Base-by-base conservation (phyloP, 257 asterid genomes). In the Scutellaria barbata region DNA sequence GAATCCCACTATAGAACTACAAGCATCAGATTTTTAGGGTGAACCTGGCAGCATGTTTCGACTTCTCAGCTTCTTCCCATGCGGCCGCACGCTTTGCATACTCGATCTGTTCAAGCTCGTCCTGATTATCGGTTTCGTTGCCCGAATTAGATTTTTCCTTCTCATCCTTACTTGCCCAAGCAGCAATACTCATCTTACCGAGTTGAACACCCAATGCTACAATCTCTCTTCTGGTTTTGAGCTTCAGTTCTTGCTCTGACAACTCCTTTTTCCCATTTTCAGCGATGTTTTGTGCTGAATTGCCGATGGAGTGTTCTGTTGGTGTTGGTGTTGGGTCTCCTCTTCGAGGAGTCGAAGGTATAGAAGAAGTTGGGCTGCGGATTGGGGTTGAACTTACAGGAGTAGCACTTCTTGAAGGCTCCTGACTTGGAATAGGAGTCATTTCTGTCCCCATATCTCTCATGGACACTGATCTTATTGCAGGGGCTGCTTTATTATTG, bases 361-460 rank as follows among this genome's bases (percentile, higher is more conserved):
- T 64, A 8, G 99, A 95, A 16, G 97, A 88, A 54, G 85, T 85
- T 16, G 99, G 99, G 79, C 97, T 94, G 37, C 97, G 90, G 25
- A 88, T 66, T 52, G 99, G 99, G 50, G 97, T 94, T 37, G 97
- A 75, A 58, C 89, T 89, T 16, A 85, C 78, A 0, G 99, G 99
- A 17, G 98, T 91, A 60, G 84, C 84, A n/a, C 96, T 91, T 65
- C 96, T 91, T 6, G 98, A 95, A 35, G 99, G 98, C 70, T 92
- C 99, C 74, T 95, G 99, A 59, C 99, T 95, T 3, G 98, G 98
- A 74, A 95, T 88, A 7, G 99, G 99, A 18, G 99, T 95, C 99
- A 95, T 95, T 76, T 95, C 99, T 0, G 99, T 95, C 68, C 99
- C 99, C 95, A 86, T 95, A 56, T 95, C 99, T 76, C 99, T 86